phyloP scores from a whole-genome alignment of 805 yeast species.

The Nakazawaea pomicola region DNA sequence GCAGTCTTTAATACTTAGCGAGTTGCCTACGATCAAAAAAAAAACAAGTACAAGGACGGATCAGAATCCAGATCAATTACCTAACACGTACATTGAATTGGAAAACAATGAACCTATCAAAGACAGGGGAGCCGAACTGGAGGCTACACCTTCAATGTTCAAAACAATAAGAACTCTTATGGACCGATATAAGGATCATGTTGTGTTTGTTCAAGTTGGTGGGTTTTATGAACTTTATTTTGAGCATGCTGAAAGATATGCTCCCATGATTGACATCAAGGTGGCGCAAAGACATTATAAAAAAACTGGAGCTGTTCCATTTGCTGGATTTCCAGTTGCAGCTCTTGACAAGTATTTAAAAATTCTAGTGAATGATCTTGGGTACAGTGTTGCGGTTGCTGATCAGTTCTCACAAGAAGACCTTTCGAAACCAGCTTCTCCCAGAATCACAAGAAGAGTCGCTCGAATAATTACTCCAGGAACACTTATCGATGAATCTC shows the following conservation, averaged over 20 bases:
- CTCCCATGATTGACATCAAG: conserved; percentile 65
- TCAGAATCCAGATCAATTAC: too few relatives aligned
- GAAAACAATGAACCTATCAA: too few relatives aligned
- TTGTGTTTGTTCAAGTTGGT: conserved; percentile 78
- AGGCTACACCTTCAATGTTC: too few relatives aligned
- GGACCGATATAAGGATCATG: conserved; percentile 26
- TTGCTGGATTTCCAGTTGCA: conserved; percentile 87
- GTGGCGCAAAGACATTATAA: conserved; percentile 52
- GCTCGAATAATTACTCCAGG: conserved; percentile 88
- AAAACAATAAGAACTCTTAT: conserved; percentile 3
- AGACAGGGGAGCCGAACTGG: conserved; percentile 8
- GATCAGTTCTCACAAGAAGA: conserved; percentile 47
- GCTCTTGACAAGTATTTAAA: conserved; percentile 71
- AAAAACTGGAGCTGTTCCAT: conserved; percentile 46
- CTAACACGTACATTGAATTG: too few relatives aligned
- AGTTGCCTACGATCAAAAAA: too few relatives aligned
- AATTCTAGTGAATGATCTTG: conserved; percentile 64
- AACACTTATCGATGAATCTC: conserved; percentile 81
- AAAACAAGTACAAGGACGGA: too few relatives aligned
- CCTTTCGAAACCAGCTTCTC: conserved; percentile 26
- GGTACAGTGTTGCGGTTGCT: conserved; percentile 74
- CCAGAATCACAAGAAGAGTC: conserved; percentile 58
- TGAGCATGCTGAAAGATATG: conserved; percentile 77
- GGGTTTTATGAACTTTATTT: conserved; percentile 84
- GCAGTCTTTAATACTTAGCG: too few relatives aligned